Conservation (phyloP, 257 asterid species). For the Solanum ossicruentum region DNA sequence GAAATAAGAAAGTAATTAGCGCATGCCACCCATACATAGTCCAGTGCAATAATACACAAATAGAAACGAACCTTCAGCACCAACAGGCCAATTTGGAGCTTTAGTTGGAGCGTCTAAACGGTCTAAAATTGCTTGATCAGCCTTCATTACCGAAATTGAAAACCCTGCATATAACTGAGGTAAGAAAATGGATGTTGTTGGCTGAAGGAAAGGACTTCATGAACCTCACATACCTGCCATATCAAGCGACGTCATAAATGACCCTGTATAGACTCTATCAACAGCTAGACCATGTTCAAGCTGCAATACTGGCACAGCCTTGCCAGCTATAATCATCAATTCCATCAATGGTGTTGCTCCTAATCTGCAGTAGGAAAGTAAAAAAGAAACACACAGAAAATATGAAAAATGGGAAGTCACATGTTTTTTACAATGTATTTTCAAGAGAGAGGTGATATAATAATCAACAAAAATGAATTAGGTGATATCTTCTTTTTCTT, state of each 20-base stretch:
- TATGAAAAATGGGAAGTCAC: not conserved
- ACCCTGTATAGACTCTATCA: constrained; percentile 94
- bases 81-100: constrained; percentile 98
- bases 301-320: constrained; percentile 81
- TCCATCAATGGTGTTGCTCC: constrained; percentile 95
- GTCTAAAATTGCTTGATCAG: constrained; percentile 51
- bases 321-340: constrained; percentile 95
- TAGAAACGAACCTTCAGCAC: constrained; percentile 59
- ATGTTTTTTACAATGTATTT: not conserved
- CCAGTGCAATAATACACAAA: not conserved
- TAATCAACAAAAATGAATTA: not conserved
- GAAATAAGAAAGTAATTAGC: not conserved
- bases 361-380: constrained; percentile 35
- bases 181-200: not conserved
- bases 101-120: constrained; percentile 89
- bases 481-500: not conserved
- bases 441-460: not conserved
- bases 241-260: constrained; percentile 96
- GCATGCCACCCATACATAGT: not conserved
- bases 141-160: constrained; percentile 88
- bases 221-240: constrained; percentile 63
- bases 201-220: not conserved
- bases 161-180: constrained; percentile 42
- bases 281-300: constrained; percentile 94
- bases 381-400: not conserved